A percentile compares a stretch with the other conserved stretches of the same genome.
Evolutionary conservation across 169 alveolate species (phyloP).

Genomic region (Cytauxzoon felis): DNA sequence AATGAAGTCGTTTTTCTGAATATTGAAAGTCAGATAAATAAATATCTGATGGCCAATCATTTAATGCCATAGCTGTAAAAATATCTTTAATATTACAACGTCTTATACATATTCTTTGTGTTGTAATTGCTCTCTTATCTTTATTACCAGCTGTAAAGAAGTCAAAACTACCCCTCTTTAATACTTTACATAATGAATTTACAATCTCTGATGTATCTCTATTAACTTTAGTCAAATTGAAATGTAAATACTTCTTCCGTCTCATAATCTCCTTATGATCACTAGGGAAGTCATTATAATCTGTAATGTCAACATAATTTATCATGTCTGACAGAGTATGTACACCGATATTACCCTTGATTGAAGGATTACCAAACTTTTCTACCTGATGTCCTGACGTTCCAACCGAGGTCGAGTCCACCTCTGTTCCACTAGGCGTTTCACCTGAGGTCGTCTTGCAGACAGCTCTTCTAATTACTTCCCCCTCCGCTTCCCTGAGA

Average conservation of each 20-base stretch:
- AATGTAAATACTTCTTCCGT: conserved; percentile 64
- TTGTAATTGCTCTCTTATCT: conserved; percentile 91
- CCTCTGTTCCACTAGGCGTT: too few relatives aligned
- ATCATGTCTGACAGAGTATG: conserved; percentile 28
- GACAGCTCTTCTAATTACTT: too few relatives aligned
- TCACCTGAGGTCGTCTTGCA: too few relatives aligned
- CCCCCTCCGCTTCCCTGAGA: too few relatives aligned
- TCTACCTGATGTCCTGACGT: too few relatives aligned
- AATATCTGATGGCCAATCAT: conserved; percentile 74
- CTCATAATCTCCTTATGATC: conserved; percentile 27
- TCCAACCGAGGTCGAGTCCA: too few relatives aligned
- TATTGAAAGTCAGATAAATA: conserved; percentile 78
- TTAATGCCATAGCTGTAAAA: conserved; percentile 61
- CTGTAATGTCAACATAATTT: conserved; percentile 42
- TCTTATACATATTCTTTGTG: conserved; percentile 75
- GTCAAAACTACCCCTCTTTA: conserved; percentile 77
- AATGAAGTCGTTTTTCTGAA: conserved; percentile 73
- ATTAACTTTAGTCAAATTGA: conserved; percentile 80
- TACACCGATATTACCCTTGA: background rate
- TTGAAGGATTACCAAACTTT: too few relatives aligned
- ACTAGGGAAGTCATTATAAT: conserved; percentile 17
- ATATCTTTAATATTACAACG: conserved; percentile 69
- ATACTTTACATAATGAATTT: conserved; percentile 77
- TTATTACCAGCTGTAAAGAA: conserved; percentile 88
- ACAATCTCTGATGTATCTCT: conserved; percentile 88